Percentiles rank a stretch among this genome's conserved stretches.
Evolutionary conservation across 352 stramenopile genomes (phyloP).

Genomic region (Pythium aquatile): DNA sequence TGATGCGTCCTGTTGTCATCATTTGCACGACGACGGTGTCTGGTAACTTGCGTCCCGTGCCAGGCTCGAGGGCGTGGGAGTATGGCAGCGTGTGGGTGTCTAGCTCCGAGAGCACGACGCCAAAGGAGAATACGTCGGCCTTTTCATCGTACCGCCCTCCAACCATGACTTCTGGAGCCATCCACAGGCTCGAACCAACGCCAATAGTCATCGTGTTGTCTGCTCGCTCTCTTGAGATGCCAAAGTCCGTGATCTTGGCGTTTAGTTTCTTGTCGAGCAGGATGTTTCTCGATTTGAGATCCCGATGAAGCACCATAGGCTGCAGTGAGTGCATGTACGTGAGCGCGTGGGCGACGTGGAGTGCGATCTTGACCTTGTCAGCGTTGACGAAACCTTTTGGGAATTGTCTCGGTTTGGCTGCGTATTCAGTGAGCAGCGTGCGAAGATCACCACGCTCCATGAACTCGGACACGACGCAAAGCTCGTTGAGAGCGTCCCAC

Average conservation of each 20-base stretch:
- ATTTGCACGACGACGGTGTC: slow-evolving; percentile 19
- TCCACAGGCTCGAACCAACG: slow-evolving; percentile 28
- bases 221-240: slow-evolving; percentile 14
- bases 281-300: slow-evolving; percentile 22
- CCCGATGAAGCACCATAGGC: slow-evolving; percentile 12
- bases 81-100: slow-evolving; percentile 57
- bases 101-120: slow-evolving; percentile 53
- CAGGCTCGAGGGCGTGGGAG: slow-evolving; percentile 11
- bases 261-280: slow-evolving; percentile 14
- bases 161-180: slow-evolving; percentile 34
- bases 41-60: slow-evolving; percentile 15
- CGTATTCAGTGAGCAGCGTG: slow-evolving; percentile 10
- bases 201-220: slow-evolving; percentile 19
- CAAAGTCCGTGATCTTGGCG: slow-evolving; percentile 24
- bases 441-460: slow-evolving; percentile 23
- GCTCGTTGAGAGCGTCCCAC: slow-evolving; percentile 38
- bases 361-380: slow-evolving; percentile 20
- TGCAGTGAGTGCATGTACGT: slow-evolving; percentile 20
- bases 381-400: slow-evolving; percentile 5
- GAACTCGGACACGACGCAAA: slow-evolving; percentile 32
- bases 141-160: slow-evolving; percentile 24
- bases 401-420: not conserved
- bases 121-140: slow-evolving; percentile 39
- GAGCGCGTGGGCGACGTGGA: slow-evolving; percentile 19
- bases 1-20: slow-evolving; percentile 11